Base-by-base conservation (phyloP, 805 yeast species). In the Pichia gijzeniarum region DNA sequence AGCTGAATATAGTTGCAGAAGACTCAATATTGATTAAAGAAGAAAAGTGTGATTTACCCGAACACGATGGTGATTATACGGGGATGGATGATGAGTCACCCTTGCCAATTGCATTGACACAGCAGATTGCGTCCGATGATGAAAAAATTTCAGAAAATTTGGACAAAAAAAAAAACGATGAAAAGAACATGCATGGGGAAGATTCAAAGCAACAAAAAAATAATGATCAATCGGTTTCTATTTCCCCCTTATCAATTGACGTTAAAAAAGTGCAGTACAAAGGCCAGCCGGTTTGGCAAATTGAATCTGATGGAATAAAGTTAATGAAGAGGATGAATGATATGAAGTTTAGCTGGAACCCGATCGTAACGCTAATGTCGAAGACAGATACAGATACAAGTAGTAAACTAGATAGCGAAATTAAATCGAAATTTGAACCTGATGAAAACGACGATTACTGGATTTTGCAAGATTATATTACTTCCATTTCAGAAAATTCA, bases 241-340 rank as follows among this genome's bases (percentile, higher is more conserved):
- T 32, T 25, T 3, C 8, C 19, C 6, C 14, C 6, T 16, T n/a
- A n/a, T n/a, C n/a, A 14, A 32, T 17, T 7, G 13, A 20, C 9
- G 25, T 43, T 4, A n/a, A 22, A 17, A 31, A 40, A 9, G 27
- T 38, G 3, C 40, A 44, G 17, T 44, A 21, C 14, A 40, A 40
- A 31, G 48, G 48, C 4, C 48, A 44, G 31, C 48, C 48, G 20
- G 48, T 36, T n/a, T 44, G 44, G 44, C 41, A 40, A 27, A 14
- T 43, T 7, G 18, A 16, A 8, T 27, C 35, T 5, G 25, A 35
- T 12, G 16, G 9, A 16, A 13, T 17, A 16, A 13, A 12, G 16
- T 2, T 40, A 13, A 40, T 39, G 6, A 35, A 30, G 17, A 35
- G 41, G 32, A 40, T 40, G 38, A 22, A 31, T 20, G 48, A 44